Evolutionary conservation across 257 asterid genomes (phyloP), one percentile per base, ranked within the genome.

Genomic region (Paraleonurus japonicus): DNA sequence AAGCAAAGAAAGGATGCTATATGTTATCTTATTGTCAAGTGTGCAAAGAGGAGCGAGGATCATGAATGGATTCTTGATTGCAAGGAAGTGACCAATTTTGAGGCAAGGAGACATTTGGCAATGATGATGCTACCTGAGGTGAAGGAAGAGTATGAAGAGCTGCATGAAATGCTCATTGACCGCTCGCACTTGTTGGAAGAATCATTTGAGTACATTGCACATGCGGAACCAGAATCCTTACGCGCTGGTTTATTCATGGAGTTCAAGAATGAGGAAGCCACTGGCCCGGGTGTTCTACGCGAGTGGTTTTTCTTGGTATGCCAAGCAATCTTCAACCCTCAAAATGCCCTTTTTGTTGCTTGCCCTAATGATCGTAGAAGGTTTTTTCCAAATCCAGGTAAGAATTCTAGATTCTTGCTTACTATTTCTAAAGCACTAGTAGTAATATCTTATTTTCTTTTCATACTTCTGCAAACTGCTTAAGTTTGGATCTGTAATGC

Each of bases 321-420:
- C 79, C 98, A 88, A 77, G 96, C 88, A 55, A 83, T 92, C 32
- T 95, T 95, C 79, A 87, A 90, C 81, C 96, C 97, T 72, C 94
- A 90, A 76, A 88, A 95, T 80, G 90, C 98, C 23, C 96, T 95
- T 66, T 95, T 88, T 79, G 85, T 88, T 50, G 86, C 99, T 70
- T 95, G 98, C 67, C 94, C 97, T n/a, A 87, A 84, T 72, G 99
- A 95, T 67, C 88, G 89, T 19, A 86, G 99, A 83, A 89, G 98
- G 87, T 95, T 95, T 83, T 90, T 77, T 69, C 99, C 99, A 23
- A 95, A 92, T 90, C 96, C 99, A 81, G 96, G 99, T 88, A 72
- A 67, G 80, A 20, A 68, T 73, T 65, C 10, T 4, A 17, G 45
- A 9, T 67, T 41, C 30, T 60, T 54, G 11, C 41, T 67, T 20